These are phyloP conservation scores for Aureococcus anophagefferens DNA, from an alignment of 108 stramenopile genomes.

Conservation along the genomic window DNA sequence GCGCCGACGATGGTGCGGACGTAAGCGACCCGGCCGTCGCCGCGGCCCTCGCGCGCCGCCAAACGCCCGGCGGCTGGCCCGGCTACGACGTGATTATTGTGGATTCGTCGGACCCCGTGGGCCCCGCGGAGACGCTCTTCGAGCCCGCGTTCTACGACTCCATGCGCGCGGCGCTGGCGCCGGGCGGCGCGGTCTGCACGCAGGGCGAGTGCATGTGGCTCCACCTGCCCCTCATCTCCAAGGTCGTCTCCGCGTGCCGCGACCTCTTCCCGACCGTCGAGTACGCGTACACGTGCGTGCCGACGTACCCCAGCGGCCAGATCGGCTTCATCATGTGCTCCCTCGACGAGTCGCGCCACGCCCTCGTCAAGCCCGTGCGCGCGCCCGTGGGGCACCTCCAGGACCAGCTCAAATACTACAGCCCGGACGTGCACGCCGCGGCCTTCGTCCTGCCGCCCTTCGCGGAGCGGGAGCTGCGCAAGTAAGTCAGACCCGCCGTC, in stretches of 20 bases:
- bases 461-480: neutral
- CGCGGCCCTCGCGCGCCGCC: neutral
- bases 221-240: slow-evolving; percentile 76
- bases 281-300: slow-evolving; percentile 95
- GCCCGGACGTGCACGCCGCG: slow-evolving; percentile 73
- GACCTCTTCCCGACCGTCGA: slow-evolving; percentile 67
- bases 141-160: slow-evolving; percentile 84
- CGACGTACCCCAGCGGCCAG: slow-evolving; percentile 94
- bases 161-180: slow-evolving; percentile 70
- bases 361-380: slow-evolving; percentile 9
- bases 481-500: no score
- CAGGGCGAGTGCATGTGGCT: slow-evolving; percentile 97
- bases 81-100: slow-evolving; percentile 66
- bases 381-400: slow-evolving; percentile 36
- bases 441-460: slow-evolving; percentile 81
- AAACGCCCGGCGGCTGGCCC: neutral
- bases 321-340: slow-evolving; percentile 80
- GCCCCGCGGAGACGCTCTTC: slow-evolving; percentile 88
- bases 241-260: slow-evolving; percentile 59
- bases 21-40: slow-evolving; percentile 5
- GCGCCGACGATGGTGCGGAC: slow-evolving; percentile 9
- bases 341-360: no score
- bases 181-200: slow-evolving; percentile 88
- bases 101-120: slow-evolving; percentile 80
- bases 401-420: slow-evolving; percentile 72